Base-by-base conservation (phyloP, 768 basidiomycete genomes). In the Leccinum incarnatum region DNA sequence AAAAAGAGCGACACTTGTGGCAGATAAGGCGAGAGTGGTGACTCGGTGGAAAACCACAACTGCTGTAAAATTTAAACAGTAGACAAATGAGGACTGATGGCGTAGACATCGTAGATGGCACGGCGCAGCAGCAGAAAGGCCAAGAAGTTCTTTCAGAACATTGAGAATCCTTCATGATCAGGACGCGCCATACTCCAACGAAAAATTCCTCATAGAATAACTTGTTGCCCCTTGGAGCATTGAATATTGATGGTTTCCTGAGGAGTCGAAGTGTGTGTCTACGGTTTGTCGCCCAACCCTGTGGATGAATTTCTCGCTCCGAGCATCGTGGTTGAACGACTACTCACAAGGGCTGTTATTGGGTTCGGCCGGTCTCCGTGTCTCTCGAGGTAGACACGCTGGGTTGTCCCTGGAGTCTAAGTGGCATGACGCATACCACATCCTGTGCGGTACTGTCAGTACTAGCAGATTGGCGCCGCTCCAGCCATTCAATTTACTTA, bases 101-200 rank as follows among this genome's bases (percentile, higher is more conserved):
- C n/a, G 19, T 72, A 62, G 5, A 72, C 54, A n/a, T 72, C 69
- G 42, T 50, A 47, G 27, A 63, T 53, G 8, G 49, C 70, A 27
- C 62, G 69, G 2, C 54, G 40, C 19, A 71, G 40, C 3, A 62
- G 37, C 1, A 42, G 49, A 10, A 62, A 7, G 9, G 25, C 29
- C 0, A 55, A 40, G 29, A 66, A 2, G 29, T 45, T 17, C 14
- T 56, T 34, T 56, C 56, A 67, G 42, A 65, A 53, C 1, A 58
- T 25, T 17, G 34, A 45, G 19, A 59, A 19, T 68, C 61, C 9
- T 65, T 61, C 19, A 53, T 19, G 15, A 72, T 36, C 8, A 67
- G 54, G 37, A 72, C 25, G 17, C 68, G 70, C 69, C 69, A 70
- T 30, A 70, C 51, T 9, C 69, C 69, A 30, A 70, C 54, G 5